Conservation (phyloP, 2,329 filamentous ascomycete genomes). For the Acarospora socialis region DNA sequence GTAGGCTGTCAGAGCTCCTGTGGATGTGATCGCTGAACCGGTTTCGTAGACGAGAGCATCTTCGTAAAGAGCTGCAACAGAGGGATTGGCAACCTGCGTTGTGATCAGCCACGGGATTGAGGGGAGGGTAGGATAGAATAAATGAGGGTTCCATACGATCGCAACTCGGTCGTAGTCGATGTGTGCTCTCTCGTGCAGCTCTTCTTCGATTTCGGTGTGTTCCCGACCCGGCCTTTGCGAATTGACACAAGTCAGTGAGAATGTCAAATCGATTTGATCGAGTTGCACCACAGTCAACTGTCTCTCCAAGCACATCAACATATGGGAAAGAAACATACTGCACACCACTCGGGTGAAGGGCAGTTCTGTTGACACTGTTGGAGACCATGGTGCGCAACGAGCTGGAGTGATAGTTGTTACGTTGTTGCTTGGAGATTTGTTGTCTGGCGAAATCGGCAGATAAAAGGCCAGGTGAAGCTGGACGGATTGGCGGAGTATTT, state of each 20-base stretch:
- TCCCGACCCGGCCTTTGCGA: constrained; percentile 56
- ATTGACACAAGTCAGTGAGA: no score
- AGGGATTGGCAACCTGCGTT: constrained; percentile 65
- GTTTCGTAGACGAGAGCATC: constrained; percentile 98
- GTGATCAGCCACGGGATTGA: background rate
- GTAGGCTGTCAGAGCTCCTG: constrained; percentile 90
- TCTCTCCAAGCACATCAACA: constrained; percentile 9
- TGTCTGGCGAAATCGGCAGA: constrained; percentile 43
- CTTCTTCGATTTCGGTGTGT: constrained; percentile 95
- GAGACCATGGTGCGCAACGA: constrained; percentile 39
- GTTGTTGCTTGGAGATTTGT: constrained; percentile 42
- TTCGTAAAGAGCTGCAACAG: constrained; percentile 92
- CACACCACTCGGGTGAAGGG: constrained; percentile 79
- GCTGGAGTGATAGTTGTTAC: constrained; percentile 44
- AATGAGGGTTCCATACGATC: constrained; percentile 52
- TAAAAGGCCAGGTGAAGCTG: constrained; percentile 32
- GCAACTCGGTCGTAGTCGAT: constrained; percentile 98
- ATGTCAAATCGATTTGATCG: background rate
- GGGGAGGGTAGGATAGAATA: constrained; percentile 30
- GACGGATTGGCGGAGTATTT: constrained; percentile 18
- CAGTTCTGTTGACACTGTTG: constrained; percentile 71
- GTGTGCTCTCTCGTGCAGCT: constrained; percentile 92
- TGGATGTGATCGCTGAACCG: constrained; percentile 91
- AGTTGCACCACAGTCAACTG: background rate
- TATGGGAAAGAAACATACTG: constrained; percentile 45